Evolutionary conservation across 2,329 filamentous ascomycete genomes (phyloP).

Genomic region (Alternaria alternata): DNA sequence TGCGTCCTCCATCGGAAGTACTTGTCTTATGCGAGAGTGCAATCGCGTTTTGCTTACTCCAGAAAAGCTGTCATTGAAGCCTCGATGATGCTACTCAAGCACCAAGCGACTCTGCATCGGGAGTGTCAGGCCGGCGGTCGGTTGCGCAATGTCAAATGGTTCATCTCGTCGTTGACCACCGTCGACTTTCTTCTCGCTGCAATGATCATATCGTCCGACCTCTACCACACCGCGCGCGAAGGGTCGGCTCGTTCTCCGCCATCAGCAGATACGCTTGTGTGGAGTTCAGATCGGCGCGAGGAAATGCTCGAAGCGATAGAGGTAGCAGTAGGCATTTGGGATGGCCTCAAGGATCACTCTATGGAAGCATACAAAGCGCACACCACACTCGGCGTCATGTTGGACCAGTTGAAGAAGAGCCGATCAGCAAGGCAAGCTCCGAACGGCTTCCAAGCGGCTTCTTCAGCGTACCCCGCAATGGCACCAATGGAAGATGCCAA

Average conservation of each 20-base stretch:
- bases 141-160: conserved; percentile 77
- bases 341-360: conserved; percentile 75
- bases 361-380: conserved; percentile 92
- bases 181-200: conserved; percentile 87
- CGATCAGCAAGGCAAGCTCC: conserved; percentile 38
- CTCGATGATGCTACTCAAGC: conserved; percentile 79
- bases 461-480: conserved; percentile 39
- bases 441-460: conserved; percentile 42
- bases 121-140: conserved; percentile 78
- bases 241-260: conserved; percentile 47
- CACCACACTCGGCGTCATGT: conserved; percentile 81
- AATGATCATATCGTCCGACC: conserved; percentile 83
- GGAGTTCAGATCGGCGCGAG: conserved; percentile 61
- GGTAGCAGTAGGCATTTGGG: conserved; percentile 80
- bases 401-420: conserved; percentile 74
- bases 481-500: conserved; percentile 63
- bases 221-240: conserved; percentile 71
- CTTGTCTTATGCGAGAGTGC: conserved; percentile 74
- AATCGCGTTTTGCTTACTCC: conserved; percentile 83
- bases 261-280: conserved; percentile 53
- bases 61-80: conserved; percentile 85
- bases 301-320: conserved; percentile 82
- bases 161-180: conserved; percentile 78
- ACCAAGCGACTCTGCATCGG: conserved; percentile 76
- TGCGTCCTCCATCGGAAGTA: conserved; percentile 91